Percentiles rank a stretch among this genome's conserved stretches.
Conservation (phyloP, 2,329 filamentous ascomycete species). For the Colletotrichum eleusines region DNA sequence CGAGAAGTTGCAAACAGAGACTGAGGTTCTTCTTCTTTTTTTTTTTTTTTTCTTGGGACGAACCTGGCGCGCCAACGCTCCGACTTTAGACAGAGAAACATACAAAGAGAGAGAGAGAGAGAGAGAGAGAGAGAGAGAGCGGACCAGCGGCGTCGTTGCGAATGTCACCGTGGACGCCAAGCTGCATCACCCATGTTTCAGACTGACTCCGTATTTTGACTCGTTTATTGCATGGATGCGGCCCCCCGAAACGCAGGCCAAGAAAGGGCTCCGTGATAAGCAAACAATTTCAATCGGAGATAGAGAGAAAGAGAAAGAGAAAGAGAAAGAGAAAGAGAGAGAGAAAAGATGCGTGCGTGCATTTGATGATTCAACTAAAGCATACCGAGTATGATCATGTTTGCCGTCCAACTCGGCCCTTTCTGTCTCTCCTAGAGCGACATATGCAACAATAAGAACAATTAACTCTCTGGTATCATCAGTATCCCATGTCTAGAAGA, state of each 20-base stretch:
- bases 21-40: not conserved
- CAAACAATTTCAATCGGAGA: not conserved
- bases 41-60: not conserved
- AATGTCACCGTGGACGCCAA: slow-evolving; percentile 16
- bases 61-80: not conserved
- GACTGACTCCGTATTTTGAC: not conserved
- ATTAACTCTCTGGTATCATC: slow-evolving; percentile 28
- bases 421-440: not conserved
- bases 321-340: too few species aligned
- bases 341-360: too few species aligned
- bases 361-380: slow-evolving; percentile 12
- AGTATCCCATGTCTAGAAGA: slow-evolving; percentile 1
- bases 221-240: slow-evolving; percentile 14
- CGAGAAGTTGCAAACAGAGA: not conserved
- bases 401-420: not conserved
- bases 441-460: slow-evolving; percentile 23
- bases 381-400: not conserved
- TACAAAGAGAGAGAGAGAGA: too few species aligned
- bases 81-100: too few species aligned
- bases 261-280: not conserved
- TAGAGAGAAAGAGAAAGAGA: too few species aligned
- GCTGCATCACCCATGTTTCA: slow-evolving; percentile 37
- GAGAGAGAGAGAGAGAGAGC: too few species aligned
- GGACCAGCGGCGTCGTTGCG: not conserved
- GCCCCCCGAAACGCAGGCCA: slow-evolving; percentile 7